Conservation (phyloP, 108 stramenopile genomes). For the Fragilariopsis cylindrus region DNA sequence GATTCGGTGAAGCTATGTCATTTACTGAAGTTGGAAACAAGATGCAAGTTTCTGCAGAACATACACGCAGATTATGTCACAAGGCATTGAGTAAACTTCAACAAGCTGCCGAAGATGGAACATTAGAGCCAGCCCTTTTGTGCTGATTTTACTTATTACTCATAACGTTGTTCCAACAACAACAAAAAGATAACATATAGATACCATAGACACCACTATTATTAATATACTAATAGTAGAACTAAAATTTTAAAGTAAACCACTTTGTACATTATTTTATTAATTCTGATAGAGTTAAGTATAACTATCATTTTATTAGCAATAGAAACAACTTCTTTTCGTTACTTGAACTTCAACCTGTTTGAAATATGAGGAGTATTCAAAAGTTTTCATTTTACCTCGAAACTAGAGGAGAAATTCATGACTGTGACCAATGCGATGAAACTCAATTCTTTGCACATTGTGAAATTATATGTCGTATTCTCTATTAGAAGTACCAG, state of each 20-base stretch:
- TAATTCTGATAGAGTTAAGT: too few relatives aligned
- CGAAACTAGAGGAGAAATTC: background rate
- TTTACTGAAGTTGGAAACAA: constrained; percentile 80
- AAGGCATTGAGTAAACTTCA: constrained; percentile 64
- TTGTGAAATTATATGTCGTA: too few relatives aligned
- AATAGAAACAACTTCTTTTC: too few relatives aligned
- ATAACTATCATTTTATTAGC: too few relatives aligned
- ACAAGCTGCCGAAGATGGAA: constrained; percentile 71
- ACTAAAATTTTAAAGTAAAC: background rate
- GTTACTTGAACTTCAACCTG: too few relatives aligned
- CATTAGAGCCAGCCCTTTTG: constrained; percentile 54
- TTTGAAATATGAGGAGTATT: background rate
- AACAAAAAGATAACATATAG: background rate
- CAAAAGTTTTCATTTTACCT: background rate
- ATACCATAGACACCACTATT: background rate
- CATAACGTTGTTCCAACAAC: too few relatives aligned
- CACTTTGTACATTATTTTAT: too few relatives aligned
- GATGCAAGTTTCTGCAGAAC: constrained; percentile 81
- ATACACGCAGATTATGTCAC: constrained; percentile 67
- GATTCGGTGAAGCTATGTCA: constrained; percentile 59
- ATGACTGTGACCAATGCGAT: background rate
- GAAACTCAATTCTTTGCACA: background rate
- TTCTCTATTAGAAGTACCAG: too few relatives aligned
- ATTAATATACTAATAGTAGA: background rate
- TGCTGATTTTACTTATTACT: constrained; percentile 2